Percentiles rank a stretch among this genome's conserved stretches.
phyloP scores from a whole-genome alignment of 164 flowering plant species.

The Berberis thunbergii region DNA sequence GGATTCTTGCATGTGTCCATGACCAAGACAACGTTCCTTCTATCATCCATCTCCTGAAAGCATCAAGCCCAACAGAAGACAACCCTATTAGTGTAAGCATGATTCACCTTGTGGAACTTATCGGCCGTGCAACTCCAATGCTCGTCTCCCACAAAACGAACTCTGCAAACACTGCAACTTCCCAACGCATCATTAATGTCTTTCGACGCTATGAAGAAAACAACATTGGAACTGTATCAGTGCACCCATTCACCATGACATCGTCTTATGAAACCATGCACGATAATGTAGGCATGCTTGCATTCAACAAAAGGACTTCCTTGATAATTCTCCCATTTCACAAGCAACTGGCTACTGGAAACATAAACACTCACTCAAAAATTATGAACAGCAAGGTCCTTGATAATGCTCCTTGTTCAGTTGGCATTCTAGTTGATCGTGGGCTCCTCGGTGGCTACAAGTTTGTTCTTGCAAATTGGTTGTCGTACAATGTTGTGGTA shows the following conservation, averaged over 20 bases:
- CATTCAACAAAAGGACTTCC: constrained; percentile 20
- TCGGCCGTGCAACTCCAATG: constrained; percentile 9
- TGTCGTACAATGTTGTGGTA: constrained; percentile 13
- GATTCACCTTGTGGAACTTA: constrained; percentile 14
- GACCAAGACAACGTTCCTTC: constrained; percentile 9
- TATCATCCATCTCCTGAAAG: constrained; percentile 12
- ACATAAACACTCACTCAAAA: constrained; percentile 6
- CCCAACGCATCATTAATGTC: constrained; percentile 7
- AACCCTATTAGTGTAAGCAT: constrained; percentile 7
- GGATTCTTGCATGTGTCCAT: constrained; percentile 8
- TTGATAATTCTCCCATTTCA: constrained; percentile 48
- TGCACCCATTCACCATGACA: constrained; percentile 19
- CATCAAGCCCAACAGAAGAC: constrained; percentile 7
- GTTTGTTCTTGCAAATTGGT: not conserved
- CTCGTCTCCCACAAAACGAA: constrained; percentile 5
- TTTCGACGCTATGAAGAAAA: constrained; percentile 7
- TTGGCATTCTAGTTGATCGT: constrained; percentile 43
- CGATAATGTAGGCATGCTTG: constrained; percentile 36
- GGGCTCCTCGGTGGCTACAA: constrained; percentile 1
- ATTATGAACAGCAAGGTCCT: constrained; percentile 31
- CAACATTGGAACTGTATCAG: not conserved
- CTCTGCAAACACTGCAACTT: not conserved
- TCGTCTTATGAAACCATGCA: constrained; percentile 40
- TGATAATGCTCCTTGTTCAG: constrained; percentile 46
- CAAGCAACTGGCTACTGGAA: constrained; percentile 13